Base-by-base conservation (phyloP, 441 rosid genomes). In the Capsella rubella region DNA sequence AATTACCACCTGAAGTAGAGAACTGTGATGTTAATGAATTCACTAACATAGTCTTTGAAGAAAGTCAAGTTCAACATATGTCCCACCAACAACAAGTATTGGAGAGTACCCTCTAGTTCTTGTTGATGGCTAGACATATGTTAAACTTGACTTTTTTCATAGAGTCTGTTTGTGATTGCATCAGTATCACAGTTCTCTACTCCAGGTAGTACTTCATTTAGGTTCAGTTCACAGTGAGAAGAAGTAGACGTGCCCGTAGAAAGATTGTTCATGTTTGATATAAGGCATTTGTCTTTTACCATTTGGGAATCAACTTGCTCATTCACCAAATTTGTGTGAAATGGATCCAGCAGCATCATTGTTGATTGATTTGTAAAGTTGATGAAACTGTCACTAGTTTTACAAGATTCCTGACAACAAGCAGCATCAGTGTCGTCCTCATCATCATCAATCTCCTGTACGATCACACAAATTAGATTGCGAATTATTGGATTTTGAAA, bases 401-500 rank as follows among this genome's bases (percentile, higher is more conserved):
- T 77, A 53, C 81, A 72, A 27, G 75, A 71, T 74, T 78, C 82
- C 21, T 84, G 75, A 57, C 84, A 85, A 81, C 82, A 76, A 65
- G 76, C 73, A 51, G 60, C 84, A 72, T 84, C 88, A 54, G 53
- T 79, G 69, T 85, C 89, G 59, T 86, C 90, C 60, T 84, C 93
- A 43, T 71, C 83, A 21, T 21, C 25, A 21, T 21, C 25, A 21
- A 21, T 21, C 25, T 21, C 25, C 2, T 21, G 25, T 21, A 21
- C 25, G 25, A 21, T 21, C 74, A 89, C 76, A 21, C 90, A 79
- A 77, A 74, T 77, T 55, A 79, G 90, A 66, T 81, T 82, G 61
- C 74, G 70, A 47, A 68, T 61, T 70, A 74, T 69, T 39, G 79
- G 82, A 62, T n/a, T 77, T 73, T 21, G 1, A 21, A 21, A 21